A percentile compares a stretch with the other conserved stretches of the same genome.
Evolutionary conservation across 2,329 filamentous ascomycete genomes (phyloP).

Genomic region (Ophiostoma himal-ulmi): DNA sequence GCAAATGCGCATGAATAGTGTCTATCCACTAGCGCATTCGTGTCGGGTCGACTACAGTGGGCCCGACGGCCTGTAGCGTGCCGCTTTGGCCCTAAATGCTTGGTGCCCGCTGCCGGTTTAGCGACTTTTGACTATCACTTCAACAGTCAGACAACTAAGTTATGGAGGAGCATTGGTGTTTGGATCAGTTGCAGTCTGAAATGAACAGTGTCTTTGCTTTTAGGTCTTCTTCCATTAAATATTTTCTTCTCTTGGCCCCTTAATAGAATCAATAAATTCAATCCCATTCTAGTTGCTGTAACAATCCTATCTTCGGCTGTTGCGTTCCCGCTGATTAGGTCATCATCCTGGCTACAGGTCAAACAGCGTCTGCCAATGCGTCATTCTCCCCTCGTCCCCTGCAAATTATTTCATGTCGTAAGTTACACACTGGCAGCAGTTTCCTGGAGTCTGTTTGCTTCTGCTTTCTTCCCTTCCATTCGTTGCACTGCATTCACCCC

Average conservation of each 20-base stretch:
- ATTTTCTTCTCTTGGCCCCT: neutral
- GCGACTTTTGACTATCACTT: neutral
- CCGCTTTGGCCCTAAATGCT: conserved; percentile 4
- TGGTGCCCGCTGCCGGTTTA: neutral
- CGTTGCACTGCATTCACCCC: neutral
- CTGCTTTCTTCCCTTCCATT: neutral
- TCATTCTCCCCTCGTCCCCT: neutral
- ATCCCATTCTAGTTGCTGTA: no score
- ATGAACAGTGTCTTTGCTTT: no score
- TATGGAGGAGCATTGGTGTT: no score
- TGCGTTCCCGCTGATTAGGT: neutral
- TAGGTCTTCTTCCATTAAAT: no score
- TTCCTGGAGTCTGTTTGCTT: conserved; percentile 4
- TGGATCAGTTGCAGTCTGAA: neutral
- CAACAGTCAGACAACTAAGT: neutral
- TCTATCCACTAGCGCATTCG: neutral
- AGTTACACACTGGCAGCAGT: no score
- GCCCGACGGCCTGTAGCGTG: conserved; percentile 11
- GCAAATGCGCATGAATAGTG: neutral
- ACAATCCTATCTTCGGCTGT: neutral
- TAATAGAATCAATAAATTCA: no score
- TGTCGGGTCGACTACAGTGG: neutral
- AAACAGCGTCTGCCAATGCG: neutral
- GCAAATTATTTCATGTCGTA: no score
- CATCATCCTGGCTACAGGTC: neutral